Base-by-base conservation (phyloP, 2,329 filamentous ascomycete genomes). In the Cordyceps pruinosa region DNA sequence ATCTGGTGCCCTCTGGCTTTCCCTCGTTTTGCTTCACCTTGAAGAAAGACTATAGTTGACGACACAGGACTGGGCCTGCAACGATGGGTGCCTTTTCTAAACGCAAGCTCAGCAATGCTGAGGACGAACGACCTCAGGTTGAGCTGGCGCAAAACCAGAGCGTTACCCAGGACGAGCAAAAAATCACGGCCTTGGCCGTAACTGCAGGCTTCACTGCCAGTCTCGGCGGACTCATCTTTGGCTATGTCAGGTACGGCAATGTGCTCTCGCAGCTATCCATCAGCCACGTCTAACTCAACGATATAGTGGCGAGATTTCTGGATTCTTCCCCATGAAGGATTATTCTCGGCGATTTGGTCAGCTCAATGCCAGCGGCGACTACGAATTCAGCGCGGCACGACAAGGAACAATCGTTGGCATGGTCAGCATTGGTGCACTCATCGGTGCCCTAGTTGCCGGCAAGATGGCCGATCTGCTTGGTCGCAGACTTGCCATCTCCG, bases 341-440 rank as follows among this genome's bases (percentile, higher is more conserved):
- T 87, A 79, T 60, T 70, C 74, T 32, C 59, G 63, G 4, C 79
- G 83, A 41, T 86, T 86, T 62, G 81, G 79, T 30, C 66, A 76
- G 32, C 61, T 65, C 41, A 66, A 72, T 4, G 57, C 65, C 23
- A 63, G 72, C 34, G 76, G 74, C 49, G 61, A 63, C 0, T 74
- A 75, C 61, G 62, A 66, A 21, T 87, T 87, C 69, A 78, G 75
- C 56, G 78, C 84, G 19, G 78, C 77, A 6, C 76, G 83, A 55
- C 82, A 85, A 62, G 85, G 85, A 51, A 80, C 82, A 17, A 84
- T 88, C 58, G 80, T 84, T 55, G 83, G 80, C 62, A 73, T 87
- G n/a, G 73, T 85, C 42, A 80, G 80, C 13, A 76, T 84, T 54
- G 84, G 84, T 23, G 81, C 80, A 23, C 69, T 86, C 26, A 63